These are phyloP conservation scores for Collariella sp. DNA, from an alignment of 495 filamentous ascomycete genomes.

Conservation along the genomic window DNA sequence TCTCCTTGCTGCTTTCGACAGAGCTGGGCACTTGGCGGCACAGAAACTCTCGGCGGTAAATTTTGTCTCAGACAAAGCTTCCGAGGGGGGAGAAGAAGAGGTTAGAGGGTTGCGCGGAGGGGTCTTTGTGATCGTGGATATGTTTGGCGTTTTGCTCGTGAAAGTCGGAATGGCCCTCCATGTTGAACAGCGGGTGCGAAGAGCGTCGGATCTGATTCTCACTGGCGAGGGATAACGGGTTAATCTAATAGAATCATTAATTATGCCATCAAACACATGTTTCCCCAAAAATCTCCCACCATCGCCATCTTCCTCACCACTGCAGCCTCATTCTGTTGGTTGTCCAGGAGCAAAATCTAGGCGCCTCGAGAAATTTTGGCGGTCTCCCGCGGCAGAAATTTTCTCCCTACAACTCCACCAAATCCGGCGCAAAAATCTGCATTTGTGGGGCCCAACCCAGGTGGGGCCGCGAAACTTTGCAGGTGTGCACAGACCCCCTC, in stretches of 20 bases:
- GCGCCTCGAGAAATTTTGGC: constrained; percentile 21
- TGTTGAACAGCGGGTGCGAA: too few relatives aligned
- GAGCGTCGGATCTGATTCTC: background rate
- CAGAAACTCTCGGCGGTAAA: too few relatives aligned
- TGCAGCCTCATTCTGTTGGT: background rate
- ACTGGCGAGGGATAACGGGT: too few relatives aligned
- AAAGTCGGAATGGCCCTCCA: too few relatives aligned
- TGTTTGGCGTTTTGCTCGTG: too few relatives aligned
- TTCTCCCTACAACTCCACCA: background rate
- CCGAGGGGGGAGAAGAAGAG: too few relatives aligned
- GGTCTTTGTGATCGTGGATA: too few relatives aligned
- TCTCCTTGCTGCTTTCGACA: too few relatives aligned
- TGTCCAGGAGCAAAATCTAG: background rate
- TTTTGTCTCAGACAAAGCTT: too few relatives aligned
- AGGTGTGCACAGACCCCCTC: constrained; percentile 30
- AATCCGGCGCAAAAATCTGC: background rate
- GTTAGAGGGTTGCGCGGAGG: too few relatives aligned
- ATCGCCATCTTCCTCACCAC: too few relatives aligned
- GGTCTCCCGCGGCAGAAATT: constrained; percentile 34
- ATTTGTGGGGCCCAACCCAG: background rate
- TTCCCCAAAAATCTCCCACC: background rate
- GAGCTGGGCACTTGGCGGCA: too few relatives aligned
- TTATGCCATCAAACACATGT: background rate
- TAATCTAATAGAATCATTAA: background rate
- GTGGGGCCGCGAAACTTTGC: constrained; percentile 30